Percentiles rank a stretch among this genome's conserved stretches.
Conservation (phyloP, 495 filamentous ascomycete species). For the Penicillium longicatenatum region DNA sequence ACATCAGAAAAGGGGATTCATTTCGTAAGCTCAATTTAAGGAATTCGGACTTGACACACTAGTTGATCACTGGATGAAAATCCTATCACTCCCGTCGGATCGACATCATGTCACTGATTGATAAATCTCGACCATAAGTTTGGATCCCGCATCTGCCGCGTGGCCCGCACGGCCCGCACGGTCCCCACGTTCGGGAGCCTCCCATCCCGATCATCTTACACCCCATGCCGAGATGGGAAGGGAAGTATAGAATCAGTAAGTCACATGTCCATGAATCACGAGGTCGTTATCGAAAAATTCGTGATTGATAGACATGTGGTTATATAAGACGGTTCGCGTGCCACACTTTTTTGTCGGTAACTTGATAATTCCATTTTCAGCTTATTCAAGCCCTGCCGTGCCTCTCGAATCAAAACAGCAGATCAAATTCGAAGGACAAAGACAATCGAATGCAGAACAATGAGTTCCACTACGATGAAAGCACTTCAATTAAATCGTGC, state of each 20-base stretch:
- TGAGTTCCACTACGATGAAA: slow-evolving; percentile 14
- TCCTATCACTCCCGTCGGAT: neutral
- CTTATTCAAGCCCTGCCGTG: too few species aligned
- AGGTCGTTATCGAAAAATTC: neutral
- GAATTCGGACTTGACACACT: neutral
- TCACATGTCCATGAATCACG: neutral
- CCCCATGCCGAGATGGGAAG: neutral
- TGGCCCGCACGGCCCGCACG: slow-evolving; percentile 20
- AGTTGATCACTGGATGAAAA: neutral
- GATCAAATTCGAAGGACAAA: neutral
- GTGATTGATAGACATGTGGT: neutral
- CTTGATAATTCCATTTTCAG: too few species aligned
- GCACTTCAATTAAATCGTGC: slow-evolving; percentile 13
- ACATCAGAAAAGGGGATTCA: neutral
- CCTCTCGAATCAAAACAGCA: too few species aligned
- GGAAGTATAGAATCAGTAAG: neutral
- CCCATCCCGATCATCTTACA: neutral
- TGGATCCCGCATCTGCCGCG: neutral
- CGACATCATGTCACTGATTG: slow-evolving; percentile 10
- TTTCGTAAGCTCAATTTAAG: neutral
- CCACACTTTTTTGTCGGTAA: neutral
- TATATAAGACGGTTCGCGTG: neutral
- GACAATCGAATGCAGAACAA: neutral
- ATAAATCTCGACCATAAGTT: slow-evolving; percentile 2
- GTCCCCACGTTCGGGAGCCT: neutral